Evolutionary conservation across 306 rosid species (phyloP).

Genomic region (Mimosa bimucronata): DNA sequence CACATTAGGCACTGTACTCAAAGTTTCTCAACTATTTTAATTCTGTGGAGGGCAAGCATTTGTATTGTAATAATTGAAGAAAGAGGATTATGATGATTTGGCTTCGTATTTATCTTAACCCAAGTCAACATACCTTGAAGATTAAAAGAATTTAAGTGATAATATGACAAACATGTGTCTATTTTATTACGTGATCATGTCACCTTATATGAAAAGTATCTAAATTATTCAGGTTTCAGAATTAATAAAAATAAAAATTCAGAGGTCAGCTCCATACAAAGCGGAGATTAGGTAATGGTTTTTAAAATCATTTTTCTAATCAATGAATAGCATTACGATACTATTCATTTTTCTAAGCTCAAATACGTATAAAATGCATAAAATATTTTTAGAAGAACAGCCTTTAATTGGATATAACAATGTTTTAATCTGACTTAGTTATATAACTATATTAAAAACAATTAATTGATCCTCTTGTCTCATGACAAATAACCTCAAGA

Average conservation of each 20-base stretch:
- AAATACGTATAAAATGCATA: no score
- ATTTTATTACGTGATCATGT: background rate
- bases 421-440: no score
- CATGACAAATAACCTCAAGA: no score
- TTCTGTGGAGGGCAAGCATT: background rate
- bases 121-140: background rate
- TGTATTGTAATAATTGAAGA: background rate
- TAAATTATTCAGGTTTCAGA: background rate
- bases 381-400: no score
- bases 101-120: background rate
- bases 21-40: constrained; percentile 1
- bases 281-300: background rate
- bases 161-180: background rate
- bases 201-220: background rate
- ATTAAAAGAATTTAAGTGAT: background rate
- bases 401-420: no score
- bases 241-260: background rate
- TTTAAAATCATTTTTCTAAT: background rate
- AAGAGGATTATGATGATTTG: background rate
- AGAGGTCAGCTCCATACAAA: background rate
- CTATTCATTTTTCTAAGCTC: no score
- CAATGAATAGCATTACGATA: background rate
- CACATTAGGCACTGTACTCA: constrained; percentile 7
- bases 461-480: no score
- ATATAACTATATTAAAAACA: no score